These are phyloP conservation scores for Colletotrichum liaoningense DNA, from an alignment of 2,329 filamentous ascomycete genomes.

Conservation along the genomic window DNA sequence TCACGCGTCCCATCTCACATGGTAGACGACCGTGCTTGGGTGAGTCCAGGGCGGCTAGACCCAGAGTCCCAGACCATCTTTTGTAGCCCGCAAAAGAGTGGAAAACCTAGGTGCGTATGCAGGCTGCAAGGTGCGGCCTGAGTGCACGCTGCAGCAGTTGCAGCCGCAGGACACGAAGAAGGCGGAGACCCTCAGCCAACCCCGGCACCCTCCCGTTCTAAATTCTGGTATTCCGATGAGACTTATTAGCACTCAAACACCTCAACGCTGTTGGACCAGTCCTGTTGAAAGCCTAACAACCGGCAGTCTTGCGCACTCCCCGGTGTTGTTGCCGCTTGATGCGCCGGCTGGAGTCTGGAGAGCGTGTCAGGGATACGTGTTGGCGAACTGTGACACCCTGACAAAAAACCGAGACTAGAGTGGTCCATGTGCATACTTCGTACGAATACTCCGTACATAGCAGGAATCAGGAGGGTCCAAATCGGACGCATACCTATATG, in stretches of 20 bases:
- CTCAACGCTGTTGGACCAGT: not conserved
- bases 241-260: not conserved
- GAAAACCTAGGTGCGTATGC: slow-evolving; percentile 5
- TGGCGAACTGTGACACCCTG: not conserved
- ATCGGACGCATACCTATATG: not conserved
- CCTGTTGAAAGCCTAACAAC: not conserved
- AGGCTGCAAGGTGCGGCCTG: slow-evolving; percentile 9
- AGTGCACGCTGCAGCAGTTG: slow-evolving; percentile 5
- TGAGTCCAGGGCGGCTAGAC: not conserved
- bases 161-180: slow-evolving; percentile 18
- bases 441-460: not conserved
- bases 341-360: slow-evolving; percentile 1
- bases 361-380: not conserved
- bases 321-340: not conserved
- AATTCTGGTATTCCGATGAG: not conserved
- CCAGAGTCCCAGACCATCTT: not conserved
- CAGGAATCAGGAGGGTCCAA: not conserved
- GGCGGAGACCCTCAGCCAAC: not conserved
- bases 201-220: not conserved
- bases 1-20: not conserved
- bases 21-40: not conserved
- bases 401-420: not conserved
- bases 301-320: not conserved
- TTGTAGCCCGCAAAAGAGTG: not conserved
- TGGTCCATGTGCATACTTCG: not conserved